phyloP scores from a whole-genome alignment of 164 flowering plant genomes.

The Annona cherimola region DNA sequence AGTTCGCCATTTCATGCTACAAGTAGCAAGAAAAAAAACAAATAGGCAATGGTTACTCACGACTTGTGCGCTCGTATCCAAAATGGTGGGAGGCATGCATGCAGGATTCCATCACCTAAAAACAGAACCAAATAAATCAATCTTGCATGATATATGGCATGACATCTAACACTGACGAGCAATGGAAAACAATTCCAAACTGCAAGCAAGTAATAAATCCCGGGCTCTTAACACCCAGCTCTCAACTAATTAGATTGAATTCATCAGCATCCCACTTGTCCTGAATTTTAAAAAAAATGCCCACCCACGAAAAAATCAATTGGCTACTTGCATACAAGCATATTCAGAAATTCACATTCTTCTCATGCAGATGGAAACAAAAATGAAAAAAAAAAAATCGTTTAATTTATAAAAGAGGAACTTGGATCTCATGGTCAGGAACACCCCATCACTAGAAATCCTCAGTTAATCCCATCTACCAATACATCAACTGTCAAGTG shows the following conservation, averaged over 20 bases:
- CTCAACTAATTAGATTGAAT: not conserved
- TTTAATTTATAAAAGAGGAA: not conserved
- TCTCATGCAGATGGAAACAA: too few relatives aligned
- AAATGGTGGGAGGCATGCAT: constrained; percentile 52
- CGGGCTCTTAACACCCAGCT: not conserved
- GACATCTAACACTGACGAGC: too few relatives aligned
- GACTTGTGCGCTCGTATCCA: constrained; percentile 42
- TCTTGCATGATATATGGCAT: not conserved
- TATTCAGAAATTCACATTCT: too few relatives aligned
- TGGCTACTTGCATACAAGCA: not conserved
- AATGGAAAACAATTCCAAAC: too few relatives aligned
- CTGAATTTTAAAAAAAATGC: not conserved
- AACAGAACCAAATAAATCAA: not conserved
- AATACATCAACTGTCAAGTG: too few relatives aligned
- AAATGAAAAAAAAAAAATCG: too few relatives aligned
- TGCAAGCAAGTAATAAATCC: too few relatives aligned
- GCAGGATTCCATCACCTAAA: constrained; percentile 67
- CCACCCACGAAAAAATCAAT: too few relatives aligned
- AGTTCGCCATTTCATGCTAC: too few relatives aligned
- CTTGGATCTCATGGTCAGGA: not conserved
- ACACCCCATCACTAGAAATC: not conserved
- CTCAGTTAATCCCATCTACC: too few relatives aligned
- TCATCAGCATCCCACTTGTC: not conserved
- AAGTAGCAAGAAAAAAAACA: too few relatives aligned
- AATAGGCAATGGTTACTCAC: constrained; percentile 36